Conservation (phyloP, 2,329 filamentous ascomycete species). For the Aspergillus felis region DNA sequence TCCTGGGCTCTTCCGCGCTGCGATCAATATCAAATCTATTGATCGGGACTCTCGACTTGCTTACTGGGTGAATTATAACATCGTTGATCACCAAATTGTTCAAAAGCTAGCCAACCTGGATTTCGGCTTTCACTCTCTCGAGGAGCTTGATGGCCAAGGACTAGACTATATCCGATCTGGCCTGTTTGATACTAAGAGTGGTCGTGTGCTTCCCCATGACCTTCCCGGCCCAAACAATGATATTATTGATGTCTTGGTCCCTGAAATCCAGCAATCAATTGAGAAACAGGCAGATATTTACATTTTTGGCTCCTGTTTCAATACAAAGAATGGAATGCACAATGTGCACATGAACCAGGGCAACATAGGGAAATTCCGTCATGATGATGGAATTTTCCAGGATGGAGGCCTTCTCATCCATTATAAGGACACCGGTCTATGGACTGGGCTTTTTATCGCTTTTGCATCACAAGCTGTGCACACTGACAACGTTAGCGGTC, state of each 20-base stretch:
- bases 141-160: neutral
- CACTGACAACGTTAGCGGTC: conserved; percentile 11
- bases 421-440: conserved; percentile 6
- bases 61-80: conserved; percentile 14
- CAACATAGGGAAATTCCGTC: conserved; percentile 4
- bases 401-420: conserved; percentile 18
- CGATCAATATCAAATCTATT: conserved; percentile 17
- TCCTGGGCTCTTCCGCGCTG: conserved; percentile 10
- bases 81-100: conserved; percentile 10
- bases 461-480: conserved; percentile 19
- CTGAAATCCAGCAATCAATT: conserved; percentile 11
- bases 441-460: conserved; percentile 17
- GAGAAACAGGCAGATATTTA: conserved; percentile 12
- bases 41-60: conserved; percentile 15
- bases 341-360: conserved; percentile 23
- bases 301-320: conserved; percentile 13
- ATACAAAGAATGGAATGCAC: conserved; percentile 10
- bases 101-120: conserved; percentile 7
- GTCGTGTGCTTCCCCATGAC: conserved; percentile 18
- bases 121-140: conserved; percentile 11
- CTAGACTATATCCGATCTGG: conserved; percentile 16
- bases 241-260: conserved; percentile 26
- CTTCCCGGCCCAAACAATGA: conserved; percentile 25
- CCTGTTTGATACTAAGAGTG: conserved; percentile 12
- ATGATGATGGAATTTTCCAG: conserved; percentile 15